These are phyloP conservation scores for Ilyonectria mors-panacis DNA, from an alignment of 2,329 filamentous ascomycete genomes.

Conservation along the genomic window DNA sequence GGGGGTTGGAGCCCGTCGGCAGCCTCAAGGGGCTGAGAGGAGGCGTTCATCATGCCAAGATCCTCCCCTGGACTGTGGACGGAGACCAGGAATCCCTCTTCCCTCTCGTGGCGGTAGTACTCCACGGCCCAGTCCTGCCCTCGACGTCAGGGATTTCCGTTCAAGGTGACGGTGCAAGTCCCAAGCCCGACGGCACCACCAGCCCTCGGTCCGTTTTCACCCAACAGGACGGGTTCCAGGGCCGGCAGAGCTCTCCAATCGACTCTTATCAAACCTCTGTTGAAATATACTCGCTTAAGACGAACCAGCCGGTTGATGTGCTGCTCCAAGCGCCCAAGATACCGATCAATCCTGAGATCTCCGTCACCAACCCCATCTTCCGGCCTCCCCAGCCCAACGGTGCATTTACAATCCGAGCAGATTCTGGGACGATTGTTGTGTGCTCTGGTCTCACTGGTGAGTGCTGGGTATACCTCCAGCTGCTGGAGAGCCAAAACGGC, in stretches of 20 bases:
- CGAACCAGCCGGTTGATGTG: slow-evolving; percentile 79
- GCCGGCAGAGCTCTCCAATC: slow-evolving; percentile 57
- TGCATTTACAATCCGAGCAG: slow-evolving; percentile 80
- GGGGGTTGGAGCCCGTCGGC: slow-evolving; percentile 78
- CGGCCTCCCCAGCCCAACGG: slow-evolving; percentile 79
- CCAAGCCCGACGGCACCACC: slow-evolving; percentile 59
- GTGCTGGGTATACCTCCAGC: slow-evolving; percentile 81
- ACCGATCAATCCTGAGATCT: slow-evolving; percentile 67
- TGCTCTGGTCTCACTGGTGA: slow-evolving; percentile 89
- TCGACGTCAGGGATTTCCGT: slow-evolving; percentile 53
- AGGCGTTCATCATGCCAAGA: slow-evolving; percentile 84
- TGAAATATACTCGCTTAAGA: slow-evolving; percentile 88
- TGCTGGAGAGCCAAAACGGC: slow-evolving; percentile 58
- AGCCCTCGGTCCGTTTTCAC: slow-evolving; percentile 59
- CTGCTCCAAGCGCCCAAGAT: slow-evolving; percentile 80
- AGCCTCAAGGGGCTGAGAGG: slow-evolving; percentile 84
- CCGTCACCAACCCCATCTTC: slow-evolving; percentile 75
- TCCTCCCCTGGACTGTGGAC: slow-evolving; percentile 78
- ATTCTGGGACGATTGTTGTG: slow-evolving; percentile 79
- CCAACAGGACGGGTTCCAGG: slow-evolving; percentile 55
- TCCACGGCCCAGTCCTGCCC: slow-evolving; percentile 82
- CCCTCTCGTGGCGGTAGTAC: slow-evolving; percentile 83
- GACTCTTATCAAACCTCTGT: slow-evolving; percentile 88
- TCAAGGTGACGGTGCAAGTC: slow-evolving; percentile 57
- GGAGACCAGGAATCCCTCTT: slow-evolving; percentile 70